Conservation (phyloP, 306 rosid genomes). For the Prunus kanzakura region DNA sequence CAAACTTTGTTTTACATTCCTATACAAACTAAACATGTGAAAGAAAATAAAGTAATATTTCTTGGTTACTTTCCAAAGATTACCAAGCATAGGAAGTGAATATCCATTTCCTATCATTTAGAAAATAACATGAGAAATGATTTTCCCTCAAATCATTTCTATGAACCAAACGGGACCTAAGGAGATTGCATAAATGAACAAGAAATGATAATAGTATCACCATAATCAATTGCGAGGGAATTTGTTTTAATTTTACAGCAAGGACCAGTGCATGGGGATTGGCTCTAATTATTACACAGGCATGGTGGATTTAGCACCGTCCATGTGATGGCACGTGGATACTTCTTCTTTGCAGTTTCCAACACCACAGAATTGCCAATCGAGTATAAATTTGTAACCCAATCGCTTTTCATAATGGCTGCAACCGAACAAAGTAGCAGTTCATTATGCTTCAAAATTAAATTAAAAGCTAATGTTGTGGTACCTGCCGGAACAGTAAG, state of each 20-base stretch:
- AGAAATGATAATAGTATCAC: background rate
- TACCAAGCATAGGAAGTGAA: no score
- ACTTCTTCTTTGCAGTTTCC: conserved; percentile 19
- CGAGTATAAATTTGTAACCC: background rate
- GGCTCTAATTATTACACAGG: conserved; percentile 23
- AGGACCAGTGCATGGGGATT: conserved; percentile 31
- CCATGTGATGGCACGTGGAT: conserved; percentile 44
- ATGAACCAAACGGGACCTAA: fast-evolving
- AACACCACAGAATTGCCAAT: background rate
- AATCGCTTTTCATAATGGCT: conserved; percentile 27
- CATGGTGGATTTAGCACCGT: background rate
- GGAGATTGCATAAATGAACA: no score
- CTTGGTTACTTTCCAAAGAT: no score
- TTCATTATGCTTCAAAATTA: background rate
- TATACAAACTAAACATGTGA: no score
- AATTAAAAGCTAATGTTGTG: background rate
- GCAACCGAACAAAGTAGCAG: conserved; percentile 11
- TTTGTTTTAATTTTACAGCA: background rate
- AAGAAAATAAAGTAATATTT: no score
- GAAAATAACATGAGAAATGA: no score
- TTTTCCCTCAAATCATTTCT: fast-evolving
- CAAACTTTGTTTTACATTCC: no score
- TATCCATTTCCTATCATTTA: no score
- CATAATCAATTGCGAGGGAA: background rate
- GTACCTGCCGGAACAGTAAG: background rate